Conservation (phyloP, 352 stramenopile species). For the Pythium aristosporum region DNA sequence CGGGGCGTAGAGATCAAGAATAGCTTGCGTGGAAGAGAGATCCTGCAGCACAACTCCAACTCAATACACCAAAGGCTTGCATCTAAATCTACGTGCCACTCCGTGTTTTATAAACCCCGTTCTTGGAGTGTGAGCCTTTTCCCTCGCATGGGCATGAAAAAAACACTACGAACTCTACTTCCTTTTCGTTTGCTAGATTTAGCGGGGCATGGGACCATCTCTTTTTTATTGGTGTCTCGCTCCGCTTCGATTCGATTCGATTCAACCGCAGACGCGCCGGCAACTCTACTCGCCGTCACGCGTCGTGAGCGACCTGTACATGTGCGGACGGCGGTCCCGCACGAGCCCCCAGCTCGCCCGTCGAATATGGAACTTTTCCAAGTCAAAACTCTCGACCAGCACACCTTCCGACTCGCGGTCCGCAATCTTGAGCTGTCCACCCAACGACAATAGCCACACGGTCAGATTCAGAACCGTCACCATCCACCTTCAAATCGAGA, state of each 20-base stretch:
- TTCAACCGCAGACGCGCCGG: not conserved
- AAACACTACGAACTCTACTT: not conserved
- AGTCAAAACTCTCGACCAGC: constrained; percentile 81
- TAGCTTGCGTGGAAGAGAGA: too few relatives aligned
- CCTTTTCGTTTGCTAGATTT: not conserved
- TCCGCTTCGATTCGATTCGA: not conserved
- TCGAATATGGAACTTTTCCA: constrained; percentile 85
- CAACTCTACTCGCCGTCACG: constrained; percentile 57
- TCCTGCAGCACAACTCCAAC: too few relatives aligned
- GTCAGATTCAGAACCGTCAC: not conserved
- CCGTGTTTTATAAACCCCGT: too few relatives aligned
- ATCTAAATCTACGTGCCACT: too few relatives aligned
- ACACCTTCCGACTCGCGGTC: constrained; percentile 87
- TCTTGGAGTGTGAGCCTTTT: not conserved
- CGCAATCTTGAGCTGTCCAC: constrained; percentile 77
- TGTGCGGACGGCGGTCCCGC: constrained; percentile 80
- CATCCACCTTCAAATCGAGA: not conserved
- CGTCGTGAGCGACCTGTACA: constrained; percentile 82
- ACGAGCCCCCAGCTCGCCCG: constrained; percentile 87
- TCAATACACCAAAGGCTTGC: too few relatives aligned
- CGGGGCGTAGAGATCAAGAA: too few relatives aligned
- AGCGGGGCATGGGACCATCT: not conserved
- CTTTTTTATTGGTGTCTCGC: not conserved
- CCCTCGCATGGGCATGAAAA: not conserved
- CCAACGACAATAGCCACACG: not conserved